Conservation (phyloP, 2,329 filamentous ascomycete species). For the Venturia aucupariae region DNA sequence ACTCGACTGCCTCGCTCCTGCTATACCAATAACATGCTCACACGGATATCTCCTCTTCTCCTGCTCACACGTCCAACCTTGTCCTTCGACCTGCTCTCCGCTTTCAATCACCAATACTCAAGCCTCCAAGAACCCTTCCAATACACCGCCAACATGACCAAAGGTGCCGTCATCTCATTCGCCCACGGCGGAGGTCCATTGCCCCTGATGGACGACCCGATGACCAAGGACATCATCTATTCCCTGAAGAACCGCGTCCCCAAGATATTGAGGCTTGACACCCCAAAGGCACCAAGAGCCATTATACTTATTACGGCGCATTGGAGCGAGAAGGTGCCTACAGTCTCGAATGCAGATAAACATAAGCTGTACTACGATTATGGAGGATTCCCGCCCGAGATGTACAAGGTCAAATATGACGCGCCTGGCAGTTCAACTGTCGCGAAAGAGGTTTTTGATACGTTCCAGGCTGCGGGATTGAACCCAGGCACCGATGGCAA, state of each 20-base stretch:
- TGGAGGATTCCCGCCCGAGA: conserved; percentile 47
- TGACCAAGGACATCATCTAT: conserved; percentile 40
- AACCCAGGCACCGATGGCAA: conserved; percentile 23
- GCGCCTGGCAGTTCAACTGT: conserved; percentile 47
- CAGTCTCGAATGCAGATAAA: conserved; percentile 40
- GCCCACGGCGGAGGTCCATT: conserved; percentile 43
- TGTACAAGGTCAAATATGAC: conserved; percentile 47
- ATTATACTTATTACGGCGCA: conserved; percentile 52
- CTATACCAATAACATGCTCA: not conserved
- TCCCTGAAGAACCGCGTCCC: conserved; percentile 47
- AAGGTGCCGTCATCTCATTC: conserved; percentile 30
- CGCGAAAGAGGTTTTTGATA: conserved; percentile 40
- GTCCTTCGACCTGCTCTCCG: not conserved
- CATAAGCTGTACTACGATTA: conserved; percentile 51
- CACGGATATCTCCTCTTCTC: not conserved
- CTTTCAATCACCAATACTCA: not conserved
- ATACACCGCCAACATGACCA: conserved; percentile 17
- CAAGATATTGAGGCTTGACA: conserved; percentile 45
- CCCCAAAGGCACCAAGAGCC: conserved; percentile 39
- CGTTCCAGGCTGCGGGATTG: conserved; percentile 40
- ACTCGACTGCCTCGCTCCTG: not conserved
- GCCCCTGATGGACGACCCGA: conserved; percentile 48
- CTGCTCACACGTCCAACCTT: not conserved
- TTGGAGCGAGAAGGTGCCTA: conserved; percentile 43
- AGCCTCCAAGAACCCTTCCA: conserved; percentile 7